These are phyloP conservation scores for Candolleomyces aberdarensis DNA, from an alignment of 768 basidiomycete genomes.

Conservation along the genomic window DNA sequence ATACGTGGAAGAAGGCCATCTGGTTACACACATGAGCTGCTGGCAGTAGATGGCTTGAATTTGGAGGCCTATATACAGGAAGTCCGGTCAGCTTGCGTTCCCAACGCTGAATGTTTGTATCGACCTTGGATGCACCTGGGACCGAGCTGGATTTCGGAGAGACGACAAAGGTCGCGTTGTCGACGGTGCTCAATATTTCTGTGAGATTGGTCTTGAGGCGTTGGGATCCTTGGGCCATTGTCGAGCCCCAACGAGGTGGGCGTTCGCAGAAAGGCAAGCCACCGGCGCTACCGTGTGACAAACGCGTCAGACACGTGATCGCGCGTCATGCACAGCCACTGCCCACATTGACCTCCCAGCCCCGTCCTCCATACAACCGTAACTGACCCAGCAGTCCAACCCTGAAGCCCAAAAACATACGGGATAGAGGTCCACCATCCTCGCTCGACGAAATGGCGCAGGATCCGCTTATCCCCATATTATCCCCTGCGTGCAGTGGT, in stretches of 20 bases:
- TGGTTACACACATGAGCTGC: not conserved
- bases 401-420: not conserved
- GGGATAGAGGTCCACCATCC: too few species aligned
- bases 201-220: not conserved
- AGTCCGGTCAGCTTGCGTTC: too few species aligned
- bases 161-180: not conserved
- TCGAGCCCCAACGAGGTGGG: too few species aligned
- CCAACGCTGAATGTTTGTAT: too few species aligned
- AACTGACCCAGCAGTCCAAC: not conserved
- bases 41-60: constrained; percentile 41
- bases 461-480: too few species aligned
- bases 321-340: not conserved
- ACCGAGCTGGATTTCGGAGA: not conserved
- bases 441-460: not conserved
- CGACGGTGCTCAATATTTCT: not conserved
- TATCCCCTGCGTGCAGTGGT: too few species aligned
- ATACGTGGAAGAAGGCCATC: not conserved
- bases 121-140: not conserved
- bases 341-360: too few species aligned
- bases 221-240: too few species aligned
- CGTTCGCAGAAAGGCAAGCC: too few species aligned
- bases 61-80: constrained; percentile 19
- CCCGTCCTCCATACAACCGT: not conserved
- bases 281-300: not conserved
- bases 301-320: not conserved